Evolutionary conservation across 2,329 filamentous ascomycete genomes (phyloP).

Genomic region (Aschersonia sp.): DNA sequence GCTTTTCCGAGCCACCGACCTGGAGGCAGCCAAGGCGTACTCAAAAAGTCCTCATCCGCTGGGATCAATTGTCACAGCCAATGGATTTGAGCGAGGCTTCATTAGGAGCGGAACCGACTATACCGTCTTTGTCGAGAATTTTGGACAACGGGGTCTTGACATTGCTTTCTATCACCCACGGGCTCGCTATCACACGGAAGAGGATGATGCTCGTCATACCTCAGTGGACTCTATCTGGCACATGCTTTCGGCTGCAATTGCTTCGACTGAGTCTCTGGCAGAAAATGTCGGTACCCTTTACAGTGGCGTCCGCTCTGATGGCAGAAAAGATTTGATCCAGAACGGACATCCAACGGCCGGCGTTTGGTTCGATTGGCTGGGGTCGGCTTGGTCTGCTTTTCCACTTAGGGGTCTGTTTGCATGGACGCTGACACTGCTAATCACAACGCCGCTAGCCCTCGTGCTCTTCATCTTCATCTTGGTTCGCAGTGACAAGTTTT

Average conservation of each 20-base stretch:
- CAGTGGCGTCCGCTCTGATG: constrained; percentile 39
- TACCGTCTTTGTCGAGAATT: constrained; percentile 60
- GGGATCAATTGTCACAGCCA: constrained; percentile 65
- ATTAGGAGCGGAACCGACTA: constrained; percentile 87
- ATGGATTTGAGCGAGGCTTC: constrained; percentile 68
- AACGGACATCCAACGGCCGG: constrained; percentile 54
- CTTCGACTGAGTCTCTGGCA: constrained; percentile 59
- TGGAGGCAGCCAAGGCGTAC: constrained; percentile 73
- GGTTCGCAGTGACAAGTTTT: constrained; percentile 65
- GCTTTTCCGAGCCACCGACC: constrained; percentile 78
- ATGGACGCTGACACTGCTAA: constrained; percentile 69
- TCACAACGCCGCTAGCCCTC: constrained; percentile 63
- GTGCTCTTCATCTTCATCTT: constrained; percentile 56
- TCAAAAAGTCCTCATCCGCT: constrained; percentile 60
- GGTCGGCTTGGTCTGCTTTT: constrained; percentile 64
- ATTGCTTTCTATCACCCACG: constrained; percentile 83
- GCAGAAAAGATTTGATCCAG: constrained; percentile 43
- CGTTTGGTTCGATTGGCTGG: constrained; percentile 93
- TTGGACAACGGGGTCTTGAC: constrained; percentile 79
- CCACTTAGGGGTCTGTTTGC: constrained; percentile 74
- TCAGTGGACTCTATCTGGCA: constrained; percentile 68
- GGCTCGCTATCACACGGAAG: constrained; percentile 76
- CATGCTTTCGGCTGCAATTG: constrained; percentile 77
- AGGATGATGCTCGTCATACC: constrained; percentile 74
- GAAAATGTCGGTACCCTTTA: constrained; percentile 53